A percentile compares a stretch with the other conserved stretches of the same genome.
Evolutionary conservation across 768 basidiomycete genomes (phyloP).

Genomic region (Naganishia antarctica): DNA sequence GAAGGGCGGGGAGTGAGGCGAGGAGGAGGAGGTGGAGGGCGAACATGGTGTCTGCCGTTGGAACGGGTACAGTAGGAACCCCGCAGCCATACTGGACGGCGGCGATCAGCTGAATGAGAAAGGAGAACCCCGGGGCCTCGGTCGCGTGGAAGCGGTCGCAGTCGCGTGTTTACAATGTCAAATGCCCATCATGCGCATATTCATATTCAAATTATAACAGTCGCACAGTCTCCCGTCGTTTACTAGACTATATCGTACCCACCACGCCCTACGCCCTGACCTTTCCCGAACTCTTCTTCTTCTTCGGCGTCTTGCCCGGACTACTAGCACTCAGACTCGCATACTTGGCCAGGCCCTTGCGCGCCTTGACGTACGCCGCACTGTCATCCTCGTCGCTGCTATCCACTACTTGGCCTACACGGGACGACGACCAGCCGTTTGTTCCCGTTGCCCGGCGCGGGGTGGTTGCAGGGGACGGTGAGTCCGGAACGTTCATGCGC

Average conservation of each 20-base stretch:
- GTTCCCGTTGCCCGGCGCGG: not conserved
- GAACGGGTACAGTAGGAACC: too few species aligned
- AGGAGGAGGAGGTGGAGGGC: not conserved
- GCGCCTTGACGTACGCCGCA: constrained; percentile 38
- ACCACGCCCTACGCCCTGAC: not conserved
- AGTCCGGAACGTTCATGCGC: constrained; percentile 44
- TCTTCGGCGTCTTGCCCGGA: constrained; percentile 28
- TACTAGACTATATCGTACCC: too few species aligned
- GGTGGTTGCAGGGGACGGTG: constrained; percentile 32
- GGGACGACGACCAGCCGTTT: constrained; percentile 33
- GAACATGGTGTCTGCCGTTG: too few species aligned
- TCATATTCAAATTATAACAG: too few species aligned
- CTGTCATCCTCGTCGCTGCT: constrained; percentile 43
- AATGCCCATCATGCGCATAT: too few species aligned
- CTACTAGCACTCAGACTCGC: constrained; percentile 36
- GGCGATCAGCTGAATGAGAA: too few species aligned
- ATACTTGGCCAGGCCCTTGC: constrained; percentile 37
- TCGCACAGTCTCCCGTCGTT: too few species aligned
- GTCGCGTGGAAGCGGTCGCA: too few species aligned
- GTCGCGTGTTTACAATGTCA: too few species aligned
- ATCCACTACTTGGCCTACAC: constrained; percentile 40
- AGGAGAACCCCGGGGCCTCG: too few species aligned
- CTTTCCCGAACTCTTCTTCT: constrained; percentile 28
- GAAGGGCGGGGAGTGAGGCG: constrained; percentile 13
- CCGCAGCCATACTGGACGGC: too few species aligned